phyloP scores from a whole-genome alignment of 192 early-diverging fungal species.

The Coemansia sp. region DNA sequence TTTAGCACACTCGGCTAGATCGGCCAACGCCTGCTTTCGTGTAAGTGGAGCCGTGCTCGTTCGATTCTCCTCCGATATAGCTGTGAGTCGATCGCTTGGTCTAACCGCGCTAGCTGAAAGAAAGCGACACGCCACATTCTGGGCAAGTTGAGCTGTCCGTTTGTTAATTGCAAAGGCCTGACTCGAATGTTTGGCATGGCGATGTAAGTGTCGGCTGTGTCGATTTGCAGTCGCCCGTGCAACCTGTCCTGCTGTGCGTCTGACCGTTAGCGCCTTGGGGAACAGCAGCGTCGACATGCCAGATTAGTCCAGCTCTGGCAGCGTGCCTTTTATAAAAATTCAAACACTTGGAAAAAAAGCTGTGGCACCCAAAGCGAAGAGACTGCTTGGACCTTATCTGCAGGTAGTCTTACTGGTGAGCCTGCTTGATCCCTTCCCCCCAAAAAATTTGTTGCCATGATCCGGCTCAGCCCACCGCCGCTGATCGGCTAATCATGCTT shows the following conservation, averaged over 20 bases:
- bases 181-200: neutral
- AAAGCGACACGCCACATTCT: neutral
- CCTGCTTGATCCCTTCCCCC: neutral
- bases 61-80: neutral
- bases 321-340: neutral
- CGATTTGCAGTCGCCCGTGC: neutral
- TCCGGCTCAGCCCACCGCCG: neutral
- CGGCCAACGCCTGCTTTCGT: conserved; percentile 6
- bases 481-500: neutral
- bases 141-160: neutral
- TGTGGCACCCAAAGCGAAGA: neutral
- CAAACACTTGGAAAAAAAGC: neutral
- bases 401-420: neutral
- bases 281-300: conserved; percentile 6
- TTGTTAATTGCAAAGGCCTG: neutral
- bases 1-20: neutral
- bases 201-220: neutral
- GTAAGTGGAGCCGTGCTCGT: neutral
- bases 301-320: conserved; percentile 1
- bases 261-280: neutral
- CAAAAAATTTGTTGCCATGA: neutral
- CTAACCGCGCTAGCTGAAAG: neutral
- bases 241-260: neutral
- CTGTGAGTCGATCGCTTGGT: neutral
- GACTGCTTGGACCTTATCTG: neutral